phyloP scores from a whole-genome alignment of 2,329 filamentous ascomycete genomes.

The Fusarium sulawesiense region DNA sequence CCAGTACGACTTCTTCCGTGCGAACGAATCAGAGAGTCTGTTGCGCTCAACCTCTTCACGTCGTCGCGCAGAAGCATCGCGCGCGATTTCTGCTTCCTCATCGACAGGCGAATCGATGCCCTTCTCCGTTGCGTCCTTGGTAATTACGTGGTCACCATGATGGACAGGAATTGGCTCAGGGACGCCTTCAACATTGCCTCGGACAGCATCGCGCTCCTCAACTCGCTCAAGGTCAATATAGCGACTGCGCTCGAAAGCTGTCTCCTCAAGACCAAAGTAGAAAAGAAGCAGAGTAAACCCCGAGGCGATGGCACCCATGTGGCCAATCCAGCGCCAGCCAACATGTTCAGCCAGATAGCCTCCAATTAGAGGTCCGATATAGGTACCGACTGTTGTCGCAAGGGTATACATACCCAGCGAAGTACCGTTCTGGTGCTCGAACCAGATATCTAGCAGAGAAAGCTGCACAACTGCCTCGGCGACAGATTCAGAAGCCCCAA shows the following conservation, averaged over 20 bases:
- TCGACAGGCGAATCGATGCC: background rate
- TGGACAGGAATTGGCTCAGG: conserved; percentile 1
- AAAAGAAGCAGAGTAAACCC: conserved; percentile 59
- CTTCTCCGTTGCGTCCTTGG: conserved; percentile 24
- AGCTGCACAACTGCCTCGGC: conserved; percentile 67
- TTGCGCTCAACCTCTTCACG: conserved; percentile 34
- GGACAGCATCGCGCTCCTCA: conserved; percentile 9
- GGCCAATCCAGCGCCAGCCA: conserved; percentile 67
- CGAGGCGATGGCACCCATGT: conserved; percentile 62
- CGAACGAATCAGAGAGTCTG: conserved; percentile 41
- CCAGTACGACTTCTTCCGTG: conserved; percentile 61
- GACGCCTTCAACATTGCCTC: conserved; percentile 34
- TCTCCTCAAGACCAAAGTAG: conserved; percentile 65
- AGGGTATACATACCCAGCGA: conserved; percentile 67
- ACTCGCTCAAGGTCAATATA: conserved; percentile 46
- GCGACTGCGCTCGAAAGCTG: conserved; percentile 58
- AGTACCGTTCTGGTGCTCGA: conserved; percentile 66
- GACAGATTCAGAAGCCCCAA: conserved; percentile 67
- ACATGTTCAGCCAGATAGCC: conserved; percentile 62
- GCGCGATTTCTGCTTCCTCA: conserved; percentile 18
- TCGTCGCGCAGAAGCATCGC: conserved; percentile 28
- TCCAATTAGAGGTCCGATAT: conserved; percentile 64
- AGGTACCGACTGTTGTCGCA: conserved; percentile 66
- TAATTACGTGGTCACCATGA: background rate
- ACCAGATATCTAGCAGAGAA: conserved; percentile 68